Base-by-base conservation (phyloP, 73 alveolate species). In the Paramecium tetraurelia region DNA sequence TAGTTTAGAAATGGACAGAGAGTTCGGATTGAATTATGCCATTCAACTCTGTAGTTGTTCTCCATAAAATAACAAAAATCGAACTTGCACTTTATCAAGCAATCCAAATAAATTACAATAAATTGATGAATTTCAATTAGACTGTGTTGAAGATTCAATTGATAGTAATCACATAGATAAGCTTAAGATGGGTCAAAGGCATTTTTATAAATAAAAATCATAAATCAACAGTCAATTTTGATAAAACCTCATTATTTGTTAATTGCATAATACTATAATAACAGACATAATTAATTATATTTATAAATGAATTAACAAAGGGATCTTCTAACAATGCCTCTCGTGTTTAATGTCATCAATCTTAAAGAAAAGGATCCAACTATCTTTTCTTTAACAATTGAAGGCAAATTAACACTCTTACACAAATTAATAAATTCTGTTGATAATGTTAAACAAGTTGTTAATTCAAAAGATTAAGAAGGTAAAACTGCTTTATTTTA, bases 401-500 rank as follows among this genome's bases (percentile, higher is more conserved):
- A 80, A 43, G 90, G 90, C 20, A 40, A 22, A 80, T 44, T 80
- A 46, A 80, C 90, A 22, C 46, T 31, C 35, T 35, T 80, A 24
- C 70, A 53, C 22, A 53, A 53, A 53, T 53, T 53, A 2, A 53
- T 53, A 53, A 53, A 9, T 53, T 53, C 69, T n/a, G 69, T 53
- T 53, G 69, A 53, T 53, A 53, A 53, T 53, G 84, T 68, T 68
- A 40, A 16, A 20, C 14, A 72, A 27, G 57, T 80, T 46, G 76
- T 80, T 44, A 89, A 89, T 72, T 89, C 90, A 20, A 70, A 44
- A 50, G 94, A 89, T 72, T 76, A 88, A 59, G 94, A 89, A 89
- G 94, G 94, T 29, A 89, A 89, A 53, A 89, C 92, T 24, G 89
- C 94, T 27, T 85, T 89, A 41, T 89, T 89, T 83, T 89, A 89